Percentiles rank a stretch among this genome's conserved stretches.
Conservation (phyloP, 306 rosid genomes). For the Trichosanthes truncata region DNA sequence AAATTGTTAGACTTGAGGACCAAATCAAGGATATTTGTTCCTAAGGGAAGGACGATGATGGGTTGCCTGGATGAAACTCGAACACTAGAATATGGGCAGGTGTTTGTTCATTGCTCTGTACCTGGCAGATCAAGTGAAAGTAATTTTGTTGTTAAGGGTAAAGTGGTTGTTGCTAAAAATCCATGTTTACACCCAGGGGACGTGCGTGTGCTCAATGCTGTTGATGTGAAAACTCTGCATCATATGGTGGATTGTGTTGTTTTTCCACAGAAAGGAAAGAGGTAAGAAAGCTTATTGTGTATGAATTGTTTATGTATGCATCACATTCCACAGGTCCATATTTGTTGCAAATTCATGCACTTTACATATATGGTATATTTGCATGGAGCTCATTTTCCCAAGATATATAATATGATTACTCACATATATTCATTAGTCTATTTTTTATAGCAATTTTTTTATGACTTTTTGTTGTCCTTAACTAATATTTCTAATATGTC, state of each 20-base stretch:
- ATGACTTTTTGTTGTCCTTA: background rate
- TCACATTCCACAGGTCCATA: background rate
- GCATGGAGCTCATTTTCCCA: background rate
- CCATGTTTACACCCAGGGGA: constrained; percentile 38
- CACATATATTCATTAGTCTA: no score
- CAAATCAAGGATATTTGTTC: constrained; percentile 21
- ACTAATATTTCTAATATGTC: constrained; percentile 6
- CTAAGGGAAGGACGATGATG: constrained; percentile 29
- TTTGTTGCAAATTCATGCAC: background rate
- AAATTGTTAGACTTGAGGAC: constrained; percentile 59
- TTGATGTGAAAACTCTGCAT: no score
- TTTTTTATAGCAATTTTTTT: background rate
- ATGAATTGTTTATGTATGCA: background rate
- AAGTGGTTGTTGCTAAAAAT: constrained; percentile 33
- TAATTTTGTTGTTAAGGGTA: constrained; percentile 3
- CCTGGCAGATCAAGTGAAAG: background rate
- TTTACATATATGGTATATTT: background rate
- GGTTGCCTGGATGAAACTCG: constrained; percentile 41
- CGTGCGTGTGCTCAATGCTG: constrained; percentile 25
- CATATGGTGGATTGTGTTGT: constrained; percentile 39
- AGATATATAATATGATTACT: background rate
- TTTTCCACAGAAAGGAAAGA: constrained; percentile 32
- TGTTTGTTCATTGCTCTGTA: constrained; percentile 24
- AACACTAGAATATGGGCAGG: constrained; percentile 28
- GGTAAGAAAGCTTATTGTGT: constrained; percentile 13